Evolutionary conservation across 1,139 yeast species (phyloP).

Genomic region (Yamadazyma spencermartinsiae): DNA sequence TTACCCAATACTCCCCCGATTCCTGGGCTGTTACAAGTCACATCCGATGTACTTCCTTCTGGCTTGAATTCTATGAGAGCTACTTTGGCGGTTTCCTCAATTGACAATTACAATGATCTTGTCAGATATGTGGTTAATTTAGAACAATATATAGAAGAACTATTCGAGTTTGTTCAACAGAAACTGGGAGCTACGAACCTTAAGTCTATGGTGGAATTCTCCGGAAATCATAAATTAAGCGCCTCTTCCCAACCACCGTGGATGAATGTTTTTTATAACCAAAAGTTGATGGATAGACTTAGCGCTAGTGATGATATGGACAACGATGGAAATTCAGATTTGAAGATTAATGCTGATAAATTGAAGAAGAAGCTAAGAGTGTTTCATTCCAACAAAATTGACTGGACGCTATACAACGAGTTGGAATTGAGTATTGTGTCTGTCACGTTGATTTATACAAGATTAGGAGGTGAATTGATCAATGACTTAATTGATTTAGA

Average conservation of each 20-base stretch:
- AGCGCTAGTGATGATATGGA: background rate
- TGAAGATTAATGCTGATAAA: background rate
- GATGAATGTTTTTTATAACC: slow-evolving; percentile 8
- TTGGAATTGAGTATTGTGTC: slow-evolving; percentile 27
- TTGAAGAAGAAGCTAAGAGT: background rate
- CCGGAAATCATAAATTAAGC: background rate
- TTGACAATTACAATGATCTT: slow-evolving; percentile 28
- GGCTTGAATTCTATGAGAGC: slow-evolving; percentile 20
- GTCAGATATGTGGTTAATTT: slow-evolving; percentile 32
- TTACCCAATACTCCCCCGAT: slow-evolving; percentile 35
- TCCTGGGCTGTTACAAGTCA: slow-evolving; percentile 17
- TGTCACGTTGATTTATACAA: slow-evolving; percentile 29
- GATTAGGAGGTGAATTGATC: slow-evolving; percentile 38
- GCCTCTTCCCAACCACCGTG: slow-evolving; percentile 9
- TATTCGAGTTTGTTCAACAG: slow-evolving; percentile 17
- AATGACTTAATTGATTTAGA: slow-evolving; percentile 36
- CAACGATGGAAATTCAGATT: background rate
- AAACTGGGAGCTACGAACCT: slow-evolving; percentile 1
- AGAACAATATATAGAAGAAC: slow-evolving; percentile 33
- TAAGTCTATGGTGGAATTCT: background rate
- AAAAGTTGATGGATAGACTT: background rate
- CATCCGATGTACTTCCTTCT: slow-evolving; percentile 14
- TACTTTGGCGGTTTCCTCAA: slow-evolving; percentile 15
- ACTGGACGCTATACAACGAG: slow-evolving; percentile 37
- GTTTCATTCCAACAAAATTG: background rate